Percentiles rank a stretch among this genome's conserved stretches.
These are phyloP conservation scores for Syncephalastrum monosporum DNA, from an alignment of 371 early-diverging fungal species.

Conservation along the genomic window DNA sequence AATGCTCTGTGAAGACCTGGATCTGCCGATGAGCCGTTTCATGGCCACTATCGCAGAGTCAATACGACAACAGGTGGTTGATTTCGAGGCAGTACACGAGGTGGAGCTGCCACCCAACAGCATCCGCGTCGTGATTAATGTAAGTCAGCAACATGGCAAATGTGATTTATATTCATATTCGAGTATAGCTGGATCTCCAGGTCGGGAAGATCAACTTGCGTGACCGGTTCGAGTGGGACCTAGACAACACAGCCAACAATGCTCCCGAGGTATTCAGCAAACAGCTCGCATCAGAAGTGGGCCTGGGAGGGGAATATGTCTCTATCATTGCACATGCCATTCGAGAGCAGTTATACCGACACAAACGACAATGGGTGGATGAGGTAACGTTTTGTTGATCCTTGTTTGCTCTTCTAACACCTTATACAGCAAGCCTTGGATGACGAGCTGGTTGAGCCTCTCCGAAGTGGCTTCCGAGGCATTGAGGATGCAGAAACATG, in stretches of 20 bases:
- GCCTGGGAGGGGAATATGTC: conserved; percentile 90
- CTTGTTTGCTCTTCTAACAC: not conserved
- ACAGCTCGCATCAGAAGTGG: conserved; percentile 79
- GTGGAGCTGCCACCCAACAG: conserved; percentile 29
- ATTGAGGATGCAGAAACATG: conserved; percentile 73
- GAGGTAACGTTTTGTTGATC: conserved; percentile 25
- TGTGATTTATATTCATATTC: not conserved
- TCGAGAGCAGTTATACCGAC: conserved; percentile 79
- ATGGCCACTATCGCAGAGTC: conserved; percentile 74
- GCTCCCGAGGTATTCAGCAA: conserved; percentile 86
- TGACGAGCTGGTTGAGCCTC: conserved; percentile 42
- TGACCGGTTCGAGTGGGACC: conserved; percentile 96
- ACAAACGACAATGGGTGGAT: conserved; percentile 68
- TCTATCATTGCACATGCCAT: conserved; percentile 85
- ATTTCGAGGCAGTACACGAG: conserved; percentile 46
- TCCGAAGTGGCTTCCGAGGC: conserved; percentile 59
- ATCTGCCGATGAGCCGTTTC: conserved; percentile 54
- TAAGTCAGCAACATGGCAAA: conserved; percentile 14
- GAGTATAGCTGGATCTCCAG: conserved; percentile 76
- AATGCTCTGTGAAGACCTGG: conserved; percentile 83
- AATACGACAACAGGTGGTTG: conserved; percentile 65
- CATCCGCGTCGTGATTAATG: conserved; percentile 46
- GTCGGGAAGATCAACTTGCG: conserved; percentile 80
- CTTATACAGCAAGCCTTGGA: conserved; percentile 28
- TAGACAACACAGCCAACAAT: conserved; percentile 56